A percentile compares a stretch with the other conserved stretches of the same genome.
Conservation (phyloP, 2,329 filamentous ascomycete species). For the Torrubiella hemipterigena region DNA sequence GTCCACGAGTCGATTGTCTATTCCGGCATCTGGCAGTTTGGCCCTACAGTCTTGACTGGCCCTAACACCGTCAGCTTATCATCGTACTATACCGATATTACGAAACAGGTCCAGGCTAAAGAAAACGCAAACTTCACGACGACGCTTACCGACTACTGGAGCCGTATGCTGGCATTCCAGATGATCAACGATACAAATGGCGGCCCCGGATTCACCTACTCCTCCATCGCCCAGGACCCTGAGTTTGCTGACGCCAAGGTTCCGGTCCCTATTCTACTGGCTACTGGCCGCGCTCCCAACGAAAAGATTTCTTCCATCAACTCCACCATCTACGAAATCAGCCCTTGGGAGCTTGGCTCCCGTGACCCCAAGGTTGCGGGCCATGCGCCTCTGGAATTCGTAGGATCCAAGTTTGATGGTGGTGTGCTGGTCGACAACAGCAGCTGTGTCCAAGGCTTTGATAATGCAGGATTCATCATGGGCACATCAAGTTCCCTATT, state of each 20-base stretch:
- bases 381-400: constrained; percentile 57
- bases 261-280: constrained; percentile 63
- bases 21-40: constrained; percentile 22
- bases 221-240: constrained; percentile 42
- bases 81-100: constrained; percentile 49
- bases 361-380: constrained; percentile 62
- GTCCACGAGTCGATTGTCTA: constrained; percentile 27
- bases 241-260: constrained; percentile 51
- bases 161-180: constrained; percentile 64
- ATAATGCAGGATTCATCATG: constrained; percentile 74
- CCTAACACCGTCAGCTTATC: constrained; percentile 14
- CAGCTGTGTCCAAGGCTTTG: constrained; percentile 64
- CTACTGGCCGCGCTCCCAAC: constrained; percentile 53
- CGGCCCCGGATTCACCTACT: constrained; percentile 66
- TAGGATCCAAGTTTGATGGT: constrained; percentile 60
- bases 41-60: constrained; percentile 20
- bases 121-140: constrained; percentile 45
- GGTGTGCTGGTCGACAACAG: constrained; percentile 44
- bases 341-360: constrained; percentile 67
- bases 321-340: constrained; percentile 66
- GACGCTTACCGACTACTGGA: constrained; percentile 73
- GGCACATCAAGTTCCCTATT: constrained; percentile 79
- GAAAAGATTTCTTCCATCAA: constrained; percentile 50
- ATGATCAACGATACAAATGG: constrained; percentile 61
- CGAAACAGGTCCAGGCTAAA: constrained; percentile 48